Conservation (phyloP, 768 basidiomycete genomes). For the Mycena chlorophos region DNA sequence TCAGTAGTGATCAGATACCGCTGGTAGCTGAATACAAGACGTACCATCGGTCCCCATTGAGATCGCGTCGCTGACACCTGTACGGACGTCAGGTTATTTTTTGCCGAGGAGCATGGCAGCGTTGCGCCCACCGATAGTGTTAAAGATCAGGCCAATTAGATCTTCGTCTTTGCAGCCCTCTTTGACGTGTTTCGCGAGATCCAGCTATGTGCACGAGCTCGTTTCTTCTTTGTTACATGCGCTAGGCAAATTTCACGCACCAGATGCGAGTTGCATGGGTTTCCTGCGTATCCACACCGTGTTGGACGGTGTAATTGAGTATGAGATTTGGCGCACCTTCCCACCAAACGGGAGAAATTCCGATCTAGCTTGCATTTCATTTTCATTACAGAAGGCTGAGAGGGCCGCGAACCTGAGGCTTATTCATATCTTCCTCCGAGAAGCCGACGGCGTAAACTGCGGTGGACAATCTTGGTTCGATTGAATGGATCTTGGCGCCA, state of each 20-base stretch:
- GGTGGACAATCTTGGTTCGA: not conserved
- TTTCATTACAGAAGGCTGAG: not conserved
- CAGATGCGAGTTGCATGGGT: constrained; percentile 84
- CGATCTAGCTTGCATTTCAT: constrained; percentile 52
- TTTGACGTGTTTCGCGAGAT: constrained; percentile 77
- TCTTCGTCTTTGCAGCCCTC: constrained; percentile 80
- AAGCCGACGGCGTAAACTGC: constrained; percentile 79
- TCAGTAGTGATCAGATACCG: not conserved
- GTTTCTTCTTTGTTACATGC: no score
- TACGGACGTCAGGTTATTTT: not conserved
- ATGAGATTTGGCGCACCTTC: constrained; percentile 58
- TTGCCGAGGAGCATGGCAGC: constrained; percentile 14
- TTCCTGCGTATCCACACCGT: constrained; percentile 46
- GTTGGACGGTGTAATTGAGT: not conserved
- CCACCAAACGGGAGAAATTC: constrained; percentile 90
- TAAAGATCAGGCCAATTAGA: constrained; percentile 80
- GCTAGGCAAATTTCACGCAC: no score
- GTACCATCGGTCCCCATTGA: constrained; percentile 87
- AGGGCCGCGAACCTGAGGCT: constrained; percentile 64
- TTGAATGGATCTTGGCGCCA: not conserved
- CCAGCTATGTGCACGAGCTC: constrained; percentile 55
- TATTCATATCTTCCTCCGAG: constrained; percentile 77
- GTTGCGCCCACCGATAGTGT: constrained; percentile 82
- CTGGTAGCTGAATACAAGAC: constrained; percentile 16
- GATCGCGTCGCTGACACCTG: constrained; percentile 66